Evolutionary conservation across 768 basidiomycete genomes (phyloP), one percentile per base, ranked within the genome.

Genomic region (Boletus pseudopeckii): DNA sequence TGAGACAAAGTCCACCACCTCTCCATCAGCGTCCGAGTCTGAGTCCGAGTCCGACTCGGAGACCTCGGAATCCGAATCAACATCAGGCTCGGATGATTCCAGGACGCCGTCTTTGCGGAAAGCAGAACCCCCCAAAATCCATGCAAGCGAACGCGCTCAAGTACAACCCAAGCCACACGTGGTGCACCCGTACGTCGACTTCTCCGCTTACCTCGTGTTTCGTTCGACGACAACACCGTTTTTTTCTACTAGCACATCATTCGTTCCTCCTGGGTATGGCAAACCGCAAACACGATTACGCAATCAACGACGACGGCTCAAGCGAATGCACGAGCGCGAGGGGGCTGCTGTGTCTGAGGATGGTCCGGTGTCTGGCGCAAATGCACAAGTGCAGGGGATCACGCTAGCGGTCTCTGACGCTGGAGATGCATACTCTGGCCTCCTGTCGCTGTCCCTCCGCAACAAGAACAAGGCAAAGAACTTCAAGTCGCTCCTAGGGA

Each of bases 391-490:
- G 10, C 3, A 42, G 36, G 6, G 32, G 18, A 33, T 42, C n/a
- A 34, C 36, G 32, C 50, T 28, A 36, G 34, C 7, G 15, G 13
- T 36, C 7, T 15, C 33, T n/a, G 45, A 32, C 52, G 64, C 14
- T 2, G 15, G 41, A 64, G 54, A 56, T 9, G 42, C 32, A 7
- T 32, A 40, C 22, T 1, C 41, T 50, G 14, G 44, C 11, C 72
- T 80, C 22, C 77, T 78, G 14, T 65, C 58, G 53, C 73, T 80
- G 39, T 80, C 80, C 0, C 68, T 88, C 20, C 75, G 80, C 41
- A 90, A 87, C 66, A 89, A 87, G 69, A 90, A 88, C 68, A 90
- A 90, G 67, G 81, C 79, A 42, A 85, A 80, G 53, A 83, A 82
- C 18, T 88, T 85, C 69, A 83, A 78, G 60, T 73, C 79, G 45